A percentile compares a stretch with the other conserved stretches of the same genome.
phyloP scores from a whole-genome alignment of 2,329 filamentous ascomycete genomes.

The Fusarium siculi region DNA sequence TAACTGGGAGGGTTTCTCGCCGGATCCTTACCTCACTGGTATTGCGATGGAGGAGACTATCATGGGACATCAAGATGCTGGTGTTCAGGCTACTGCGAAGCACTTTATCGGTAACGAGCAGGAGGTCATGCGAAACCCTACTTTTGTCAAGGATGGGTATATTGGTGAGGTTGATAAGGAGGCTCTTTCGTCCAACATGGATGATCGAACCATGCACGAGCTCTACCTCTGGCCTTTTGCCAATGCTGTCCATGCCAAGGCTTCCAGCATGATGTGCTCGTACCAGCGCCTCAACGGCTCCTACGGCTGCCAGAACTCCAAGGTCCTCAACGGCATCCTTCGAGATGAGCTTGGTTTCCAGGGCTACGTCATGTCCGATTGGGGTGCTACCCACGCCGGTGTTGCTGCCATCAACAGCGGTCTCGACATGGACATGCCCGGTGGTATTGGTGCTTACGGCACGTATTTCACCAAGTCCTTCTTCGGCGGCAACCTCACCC shows the following conservation, averaged over 20 bases:
- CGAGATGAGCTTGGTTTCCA: constrained; percentile 86
- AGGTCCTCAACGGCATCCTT: constrained; percentile 77
- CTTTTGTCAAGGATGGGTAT: constrained; percentile 40
- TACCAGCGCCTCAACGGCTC: constrained; percentile 86
- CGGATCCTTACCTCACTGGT: constrained; percentile 75
- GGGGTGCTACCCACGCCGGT: constrained; percentile 79
- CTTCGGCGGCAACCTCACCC: constrained; percentile 59
- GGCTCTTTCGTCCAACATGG: constrained; percentile 58
- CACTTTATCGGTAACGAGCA: constrained; percentile 54
- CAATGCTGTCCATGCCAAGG: constrained; percentile 47
- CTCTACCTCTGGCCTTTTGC: constrained; percentile 52
- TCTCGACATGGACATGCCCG: constrained; percentile 70
- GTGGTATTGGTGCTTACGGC: constrained; percentile 50
- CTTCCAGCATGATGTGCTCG: constrained; percentile 67
- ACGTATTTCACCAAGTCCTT: constrained; percentile 48
- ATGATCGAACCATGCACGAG: constrained; percentile 70
- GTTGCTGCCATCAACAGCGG: constrained; percentile 75
- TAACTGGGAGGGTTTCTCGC: constrained; percentile 73
- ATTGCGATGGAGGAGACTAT: constrained; percentile 54
- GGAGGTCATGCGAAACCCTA: constrained; percentile 48
- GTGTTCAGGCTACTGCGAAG: constrained; percentile 54
- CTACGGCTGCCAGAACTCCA: constrained; percentile 84
- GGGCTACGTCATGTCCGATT: constrained; percentile 83
- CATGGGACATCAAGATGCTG: constrained; percentile 49
- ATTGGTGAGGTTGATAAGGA: constrained; percentile 41